These are phyloP conservation scores for Silene latifolia DNA, from an alignment of 148 eudicot species.

Conservation along the genomic window DNA sequence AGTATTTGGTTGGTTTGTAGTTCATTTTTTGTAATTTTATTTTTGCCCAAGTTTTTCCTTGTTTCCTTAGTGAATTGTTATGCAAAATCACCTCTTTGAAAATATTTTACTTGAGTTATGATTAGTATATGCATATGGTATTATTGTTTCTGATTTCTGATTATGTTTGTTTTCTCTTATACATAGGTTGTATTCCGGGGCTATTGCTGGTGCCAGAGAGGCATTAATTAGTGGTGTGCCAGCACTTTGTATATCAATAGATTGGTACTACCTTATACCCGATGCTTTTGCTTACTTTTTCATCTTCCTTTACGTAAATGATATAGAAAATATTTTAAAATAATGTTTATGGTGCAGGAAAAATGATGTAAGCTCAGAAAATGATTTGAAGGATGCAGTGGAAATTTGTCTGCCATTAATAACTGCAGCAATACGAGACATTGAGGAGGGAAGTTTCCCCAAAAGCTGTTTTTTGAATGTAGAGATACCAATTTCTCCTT, in stretches of 20 bases:
- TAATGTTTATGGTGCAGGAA: conserved; percentile 50
- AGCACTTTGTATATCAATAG: conserved; percentile 68
- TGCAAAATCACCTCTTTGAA: neutral
- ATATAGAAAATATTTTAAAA: neutral
- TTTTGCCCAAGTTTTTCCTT: neutral
- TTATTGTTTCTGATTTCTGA: neutral
- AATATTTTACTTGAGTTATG: neutral
- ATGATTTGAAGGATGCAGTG: conserved; percentile 79
- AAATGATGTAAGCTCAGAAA: conserved; percentile 73
- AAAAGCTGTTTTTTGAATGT: conserved; percentile 50
- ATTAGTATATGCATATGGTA: neutral
- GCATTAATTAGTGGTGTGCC: conserved; percentile 78
- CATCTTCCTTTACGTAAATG: neutral
- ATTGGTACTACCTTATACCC: conserved; percentile 48
- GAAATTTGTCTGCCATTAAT: conserved; percentile 64
- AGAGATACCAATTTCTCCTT: conserved; percentile 64
- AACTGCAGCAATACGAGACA: conserved; percentile 57
- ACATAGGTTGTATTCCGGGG: conserved; percentile 80
- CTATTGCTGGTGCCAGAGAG: conserved; percentile 89
- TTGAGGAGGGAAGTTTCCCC: conserved; percentile 58
- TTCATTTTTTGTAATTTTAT: neutral
- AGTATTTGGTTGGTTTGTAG: conserved; percentile 30
- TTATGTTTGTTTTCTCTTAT: neutral
- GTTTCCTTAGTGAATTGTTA: neutral
- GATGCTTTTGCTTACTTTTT: conserved; percentile 3